Evolutionary conservation across 805 yeast genomes (phyloP), one percentile per base, ranked within the genome.

Genomic region (Candida incommunis): DNA sequence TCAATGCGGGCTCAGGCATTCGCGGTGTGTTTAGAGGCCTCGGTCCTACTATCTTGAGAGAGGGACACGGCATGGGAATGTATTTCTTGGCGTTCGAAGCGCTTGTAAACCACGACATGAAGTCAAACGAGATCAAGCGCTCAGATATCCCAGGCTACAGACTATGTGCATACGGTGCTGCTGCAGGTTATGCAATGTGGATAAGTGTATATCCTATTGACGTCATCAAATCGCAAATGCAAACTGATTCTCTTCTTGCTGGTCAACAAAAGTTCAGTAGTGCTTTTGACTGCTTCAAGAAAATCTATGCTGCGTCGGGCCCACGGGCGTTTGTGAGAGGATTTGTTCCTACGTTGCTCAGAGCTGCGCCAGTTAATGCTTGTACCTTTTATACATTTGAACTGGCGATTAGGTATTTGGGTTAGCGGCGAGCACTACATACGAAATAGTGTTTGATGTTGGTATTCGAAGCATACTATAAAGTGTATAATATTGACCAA

Each of bases 321-420:
- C 59, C 70, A 54, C 64, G 62, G 46, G 95, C 94, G 0, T 65
- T 75, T 16, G 83, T 84, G 65, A 80, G 80, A 64, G 99, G 99
- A 1, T 88, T 94, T 59, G 64, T 77, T 18, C 96, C 98, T 31
- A 88, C 97, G 0, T 76, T 92, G 51, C 67, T 92, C 51, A 81
- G 99, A 66, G 97, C 99, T 43, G 95, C 95, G 2, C 98, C 98
- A 0, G 98, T 94, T 2, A 94, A 92, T 60, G 99, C 95, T 37
- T 95, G 94, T 24, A 94, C 98, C 0, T 92, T 92, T 65, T 81
- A 86, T 40, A 87, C 94, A 2, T 92, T 92, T 61, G 99, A 92
- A 63, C 64, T 82, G 43, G 83, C 95, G 3, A 81, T 88, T 20
- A 44, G 64, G 40, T 46, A 49, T 18, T 47, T 63, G 43, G 64